Conservation (phyloP, 345 rosid genomes). For the Salix dunnii region DNA sequence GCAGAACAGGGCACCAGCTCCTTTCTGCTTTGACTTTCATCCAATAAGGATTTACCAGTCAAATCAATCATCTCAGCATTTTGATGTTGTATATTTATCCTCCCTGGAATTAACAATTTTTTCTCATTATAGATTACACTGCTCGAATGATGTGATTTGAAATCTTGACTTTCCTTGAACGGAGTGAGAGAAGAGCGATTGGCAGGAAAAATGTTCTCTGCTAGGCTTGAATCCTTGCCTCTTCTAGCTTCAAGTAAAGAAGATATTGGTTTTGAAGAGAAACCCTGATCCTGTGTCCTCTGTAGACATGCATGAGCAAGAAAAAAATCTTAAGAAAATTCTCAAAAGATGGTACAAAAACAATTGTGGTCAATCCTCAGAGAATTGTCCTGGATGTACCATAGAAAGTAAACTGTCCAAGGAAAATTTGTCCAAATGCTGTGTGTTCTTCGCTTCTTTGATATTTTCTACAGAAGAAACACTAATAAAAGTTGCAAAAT, state of each 20-base stretch:
- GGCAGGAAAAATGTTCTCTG: conserved; percentile 64
- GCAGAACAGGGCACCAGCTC: conserved; percentile 35
- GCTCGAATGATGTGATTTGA: conserved; percentile 40
- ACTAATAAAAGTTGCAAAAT: conserved; percentile 4
- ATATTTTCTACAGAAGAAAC: conserved; percentile 28
- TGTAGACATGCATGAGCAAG: conserved; percentile 23
- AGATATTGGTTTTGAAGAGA: conserved; percentile 22
- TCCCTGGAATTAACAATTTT: conserved; percentile 23
- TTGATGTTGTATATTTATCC: conserved; percentile 20
- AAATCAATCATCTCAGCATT: conserved; percentile 31
- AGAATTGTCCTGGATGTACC: conserved; percentile 21
- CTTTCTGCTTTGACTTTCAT: conserved; percentile 33
- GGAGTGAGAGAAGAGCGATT: conserved; percentile 59
- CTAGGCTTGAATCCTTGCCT: conserved; percentile 31
- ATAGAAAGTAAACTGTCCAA: conserved; percentile 10
- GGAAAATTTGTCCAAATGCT: conserved; percentile 21
- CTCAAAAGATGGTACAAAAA: background rate
- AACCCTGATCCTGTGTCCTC: conserved; percentile 25
- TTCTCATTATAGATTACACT: conserved; percentile 30
- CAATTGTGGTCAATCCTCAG: background rate
- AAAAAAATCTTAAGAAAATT: conserved; percentile 5
- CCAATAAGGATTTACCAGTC: conserved; percentile 23
- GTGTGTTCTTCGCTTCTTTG: conserved; percentile 21
- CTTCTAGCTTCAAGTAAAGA: conserved; percentile 41
- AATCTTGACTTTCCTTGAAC: conserved; percentile 26